Percentiles rank a stretch among this genome's conserved stretches.
Conservation (phyloP, 1,139 yeast genomes). For the Candida neerlandica region DNA sequence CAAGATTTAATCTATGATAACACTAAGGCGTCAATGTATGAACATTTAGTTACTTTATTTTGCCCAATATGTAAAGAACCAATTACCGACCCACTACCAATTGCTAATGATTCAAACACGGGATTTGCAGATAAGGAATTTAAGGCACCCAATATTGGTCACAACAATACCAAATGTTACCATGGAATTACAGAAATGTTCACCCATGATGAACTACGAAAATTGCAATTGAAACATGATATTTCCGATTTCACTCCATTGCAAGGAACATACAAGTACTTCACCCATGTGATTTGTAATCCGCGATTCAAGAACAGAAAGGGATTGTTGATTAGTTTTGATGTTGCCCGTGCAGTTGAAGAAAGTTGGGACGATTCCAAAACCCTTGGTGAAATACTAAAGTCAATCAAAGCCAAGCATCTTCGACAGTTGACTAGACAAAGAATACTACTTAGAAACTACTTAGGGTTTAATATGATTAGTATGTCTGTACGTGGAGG, state of each 20-base stretch:
- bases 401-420: slow-evolving; percentile 1
- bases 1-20: slow-evolving; percentile 5
- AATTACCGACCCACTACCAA: slow-evolving; percentile 17
- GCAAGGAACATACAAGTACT: slow-evolving; percentile 18
- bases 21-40: slow-evolving; percentile 2
- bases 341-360: slow-evolving; percentile 12
- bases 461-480: slow-evolving; percentile 22
- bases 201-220: slow-evolving; percentile 23
- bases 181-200: slow-evolving; percentile 6
- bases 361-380: slow-evolving; percentile 1
- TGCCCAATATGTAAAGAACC: slow-evolving; percentile 24
- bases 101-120: slow-evolving; percentile 16
- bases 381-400: background rate
- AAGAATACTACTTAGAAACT: slow-evolving; percentile 11
- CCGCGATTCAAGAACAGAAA: slow-evolving; percentile 6
- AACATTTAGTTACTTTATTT: slow-evolving; percentile 9
- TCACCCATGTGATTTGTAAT: slow-evolving; percentile 7
- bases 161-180: background rate
- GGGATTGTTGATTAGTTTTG: slow-evolving; percentile 5
- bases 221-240: slow-evolving; percentile 27
- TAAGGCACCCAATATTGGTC: background rate
- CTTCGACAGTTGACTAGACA: slow-evolving; percentile 15
- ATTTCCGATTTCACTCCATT: slow-evolving; percentile 14
- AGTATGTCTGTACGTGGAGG: slow-evolving; percentile 20
- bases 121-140: slow-evolving; percentile 29